A percentile compares a stretch with the other conserved stretches of the same genome.
phyloP scores from a whole-genome alignment of 371 early-diverging fungal genomes.

The Capillidium heterosporum region DNA sequence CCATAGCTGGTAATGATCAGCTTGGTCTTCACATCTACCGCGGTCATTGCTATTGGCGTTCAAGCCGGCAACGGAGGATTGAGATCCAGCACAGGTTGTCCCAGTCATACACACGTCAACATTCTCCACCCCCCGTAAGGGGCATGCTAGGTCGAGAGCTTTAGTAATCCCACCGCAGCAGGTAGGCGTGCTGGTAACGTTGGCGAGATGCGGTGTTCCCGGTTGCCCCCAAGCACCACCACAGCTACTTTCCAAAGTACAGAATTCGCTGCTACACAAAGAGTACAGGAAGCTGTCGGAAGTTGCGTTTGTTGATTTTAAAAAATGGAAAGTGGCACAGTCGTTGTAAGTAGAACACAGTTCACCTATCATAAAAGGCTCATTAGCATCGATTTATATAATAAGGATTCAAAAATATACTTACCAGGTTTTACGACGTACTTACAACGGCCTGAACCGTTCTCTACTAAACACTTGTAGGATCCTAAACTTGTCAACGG shows the following conservation, averaged over 20 bases:
- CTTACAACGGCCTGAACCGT: constrained; percentile 10
- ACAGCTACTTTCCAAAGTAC: constrained; percentile 36
- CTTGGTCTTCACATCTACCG: background rate
- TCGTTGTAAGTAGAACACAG: constrained; percentile 25
- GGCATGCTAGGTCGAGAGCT: constrained; percentile 9
- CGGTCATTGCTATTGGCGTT: too few relatives aligned
- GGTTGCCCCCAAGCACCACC: constrained; percentile 25
- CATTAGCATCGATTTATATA: constrained; percentile 10
- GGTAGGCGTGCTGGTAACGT: constrained; percentile 5
- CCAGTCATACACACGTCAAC: constrained; percentile 21
- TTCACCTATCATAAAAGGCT: constrained; percentile 18
- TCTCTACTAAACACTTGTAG: constrained; percentile 17
- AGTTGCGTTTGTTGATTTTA: constrained; percentile 11
- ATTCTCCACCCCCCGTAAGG: constrained; percentile 17
- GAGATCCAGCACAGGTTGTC: constrained; percentile 10
- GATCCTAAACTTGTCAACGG: constrained; percentile 10
- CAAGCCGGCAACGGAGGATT: background rate
- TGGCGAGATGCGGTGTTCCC: constrained; percentile 13
- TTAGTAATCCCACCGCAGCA: constrained; percentile 27
- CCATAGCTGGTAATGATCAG: constrained; percentile 19
- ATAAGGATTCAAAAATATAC: constrained; percentile 5
- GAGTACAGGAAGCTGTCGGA: constrained; percentile 6
- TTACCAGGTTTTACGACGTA: constrained; percentile 22
- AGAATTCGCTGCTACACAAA: constrained; percentile 26
- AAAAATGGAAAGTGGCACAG: constrained; percentile 32